Conservation (phyloP, 2,329 filamentous ascomycete species). For the Cladosporium austrohemisphaericum region DNA sequence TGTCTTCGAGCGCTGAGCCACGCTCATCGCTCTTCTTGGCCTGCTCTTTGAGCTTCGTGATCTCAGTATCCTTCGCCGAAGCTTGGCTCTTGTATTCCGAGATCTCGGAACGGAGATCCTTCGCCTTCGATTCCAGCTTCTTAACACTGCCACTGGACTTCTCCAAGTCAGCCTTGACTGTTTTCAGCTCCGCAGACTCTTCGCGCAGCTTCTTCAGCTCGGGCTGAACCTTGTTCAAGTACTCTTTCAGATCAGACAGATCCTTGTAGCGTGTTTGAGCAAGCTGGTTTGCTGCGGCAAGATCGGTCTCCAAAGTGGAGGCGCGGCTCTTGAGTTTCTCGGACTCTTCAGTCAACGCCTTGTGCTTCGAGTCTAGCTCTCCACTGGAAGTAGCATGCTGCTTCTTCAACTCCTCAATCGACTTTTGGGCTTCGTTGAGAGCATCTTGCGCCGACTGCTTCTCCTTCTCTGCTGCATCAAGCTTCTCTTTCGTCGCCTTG, state of each 20-base stretch:
- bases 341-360: conserved; percentile 60
- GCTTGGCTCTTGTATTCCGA: conserved; percentile 65
- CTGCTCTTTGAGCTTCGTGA: conserved; percentile 74
- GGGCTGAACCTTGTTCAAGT: conserved; percentile 79
- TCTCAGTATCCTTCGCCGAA: conserved; percentile 71
- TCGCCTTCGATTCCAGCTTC: conserved; percentile 75
- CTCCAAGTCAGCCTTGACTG: conserved; percentile 69
- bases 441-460: conserved; percentile 59
- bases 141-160: conserved; percentile 62
- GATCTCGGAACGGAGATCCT: conserved; percentile 73
- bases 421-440: conserved; percentile 66
- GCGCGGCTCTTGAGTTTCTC: conserved; percentile 69
- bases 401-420: conserved; percentile 57
- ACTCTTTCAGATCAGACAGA: conserved; percentile 71
- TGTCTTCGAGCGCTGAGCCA: conserved; percentile 73
- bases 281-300: conserved; percentile 80
- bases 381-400: conserved; percentile 44
- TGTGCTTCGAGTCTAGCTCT: conserved; percentile 50
- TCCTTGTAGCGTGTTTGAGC: conserved; percentile 87
- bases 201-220: conserved; percentile 76
- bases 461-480: conserved; percentile 50
- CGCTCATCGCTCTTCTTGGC: conserved; percentile 69
- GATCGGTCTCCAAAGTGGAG: conserved; percentile 70
- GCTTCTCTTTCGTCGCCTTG: conserved; percentile 35
- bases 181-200: conserved; percentile 72